phyloP scores from a whole-genome alignment of 2,329 filamentous ascomycete species.

The Ceratocystis lukuohia region DNA sequence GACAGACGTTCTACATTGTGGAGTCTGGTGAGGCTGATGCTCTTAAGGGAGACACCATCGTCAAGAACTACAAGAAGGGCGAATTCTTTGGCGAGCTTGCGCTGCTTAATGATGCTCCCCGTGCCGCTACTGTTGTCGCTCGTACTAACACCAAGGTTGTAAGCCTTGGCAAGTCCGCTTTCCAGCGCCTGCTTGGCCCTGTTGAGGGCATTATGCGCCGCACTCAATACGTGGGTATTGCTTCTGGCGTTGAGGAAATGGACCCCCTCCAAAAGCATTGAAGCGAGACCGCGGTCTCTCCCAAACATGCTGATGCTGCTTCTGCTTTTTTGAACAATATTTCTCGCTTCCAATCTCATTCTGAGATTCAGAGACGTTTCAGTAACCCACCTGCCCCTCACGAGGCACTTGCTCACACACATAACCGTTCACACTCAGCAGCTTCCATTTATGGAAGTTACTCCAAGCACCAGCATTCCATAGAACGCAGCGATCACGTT shows the following conservation, averaged over 20 bases:
- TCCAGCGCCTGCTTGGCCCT: conserved; percentile 82
- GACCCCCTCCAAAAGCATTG: conserved; percentile 44
- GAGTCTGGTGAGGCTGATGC: conserved; percentile 80
- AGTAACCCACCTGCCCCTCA: conserved; percentile 14
- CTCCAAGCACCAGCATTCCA: conserved; percentile 8
- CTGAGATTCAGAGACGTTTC: conserved; percentile 13
- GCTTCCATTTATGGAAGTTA: conserved; percentile 7
- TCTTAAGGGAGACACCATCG: conserved; percentile 60
- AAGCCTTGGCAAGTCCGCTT: conserved; percentile 81
- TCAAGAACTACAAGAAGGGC: conserved; percentile 76
- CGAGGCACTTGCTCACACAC: not conserved
- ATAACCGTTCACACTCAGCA: conserved; percentile 13
- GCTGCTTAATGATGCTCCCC: conserved; percentile 80
- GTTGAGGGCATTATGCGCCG: conserved; percentile 91
- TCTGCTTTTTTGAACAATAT: not conserved
- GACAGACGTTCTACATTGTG: conserved; percentile 81
- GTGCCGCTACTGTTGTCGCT: conserved; percentile 77
- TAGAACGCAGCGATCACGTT: conserved; percentile 5
- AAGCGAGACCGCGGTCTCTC: conserved; percentile 14
- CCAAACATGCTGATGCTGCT: conserved; percentile 6
- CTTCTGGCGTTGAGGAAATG: conserved; percentile 50
- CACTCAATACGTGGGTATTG: conserved; percentile 48
- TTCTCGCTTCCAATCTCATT: not conserved
- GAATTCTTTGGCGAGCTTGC: conserved; percentile 97
- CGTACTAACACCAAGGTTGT: conserved; percentile 85